phyloP scores from a whole-genome alignment of 345 rosid species.

The Dovyalis caffra region DNA sequence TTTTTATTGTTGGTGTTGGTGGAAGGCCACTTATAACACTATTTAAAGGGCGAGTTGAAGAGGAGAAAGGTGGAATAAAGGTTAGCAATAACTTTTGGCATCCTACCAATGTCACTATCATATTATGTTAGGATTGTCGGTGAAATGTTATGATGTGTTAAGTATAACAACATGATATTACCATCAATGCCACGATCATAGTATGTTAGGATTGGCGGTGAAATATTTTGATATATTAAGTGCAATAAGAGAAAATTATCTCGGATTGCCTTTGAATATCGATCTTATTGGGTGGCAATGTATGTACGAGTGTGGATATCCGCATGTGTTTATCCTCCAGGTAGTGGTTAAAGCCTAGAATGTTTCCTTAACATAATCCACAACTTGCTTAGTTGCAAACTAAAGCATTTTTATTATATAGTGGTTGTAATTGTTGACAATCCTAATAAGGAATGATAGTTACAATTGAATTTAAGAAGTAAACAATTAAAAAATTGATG shows the following conservation, averaged over 20 bases:
- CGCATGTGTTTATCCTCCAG: neutral
- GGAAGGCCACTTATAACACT: slow-evolving; percentile 77
- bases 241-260: neutral
- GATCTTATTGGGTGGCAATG: too few relatives aligned
- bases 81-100: slow-evolving; percentile 35
- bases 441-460: too few relatives aligned
- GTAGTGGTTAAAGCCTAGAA: neutral
- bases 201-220: neutral
- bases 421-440: too few relatives aligned
- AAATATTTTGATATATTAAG: neutral
- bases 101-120: neutral
- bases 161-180: too few relatives aligned
- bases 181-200: too few relatives aligned
- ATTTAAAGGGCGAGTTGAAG: slow-evolving; percentile 88
- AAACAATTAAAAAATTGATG: too few relatives aligned
- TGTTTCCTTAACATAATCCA: neutral
- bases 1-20: slow-evolving; percentile 97
- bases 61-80: slow-evolving; percentile 96
- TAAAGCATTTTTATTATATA: slow-evolving; percentile 80
- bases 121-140: too few relatives aligned
- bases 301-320: too few relatives aligned
- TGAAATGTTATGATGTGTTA: too few relatives aligned
- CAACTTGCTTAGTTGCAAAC: slow-evolving; percentile 50
- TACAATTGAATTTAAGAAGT: too few relatives aligned
- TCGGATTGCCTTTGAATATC: too few relatives aligned